A percentile compares a stretch with the other conserved stretches of the same genome.
phyloP scores from a whole-genome alignment of 768 basidiomycete species.

The Scleroderma citrinum region DNA sequence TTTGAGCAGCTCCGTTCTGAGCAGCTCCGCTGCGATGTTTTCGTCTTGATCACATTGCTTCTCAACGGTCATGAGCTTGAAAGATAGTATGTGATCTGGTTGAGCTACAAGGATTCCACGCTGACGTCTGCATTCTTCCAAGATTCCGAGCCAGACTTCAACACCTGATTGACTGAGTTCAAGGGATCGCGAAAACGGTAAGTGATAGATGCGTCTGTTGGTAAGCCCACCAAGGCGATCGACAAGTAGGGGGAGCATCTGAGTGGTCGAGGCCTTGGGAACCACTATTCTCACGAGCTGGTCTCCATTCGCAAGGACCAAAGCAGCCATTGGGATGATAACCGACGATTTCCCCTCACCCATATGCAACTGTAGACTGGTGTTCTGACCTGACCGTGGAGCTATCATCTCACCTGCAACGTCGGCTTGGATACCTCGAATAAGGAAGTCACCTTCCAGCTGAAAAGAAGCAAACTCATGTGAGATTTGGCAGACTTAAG shows the following conservation, averaged over 20 bases:
- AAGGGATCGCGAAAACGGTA: constrained; percentile 21
- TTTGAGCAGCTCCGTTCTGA: too few species aligned
- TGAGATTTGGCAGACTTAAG: too few species aligned
- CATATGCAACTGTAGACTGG: constrained; percentile 26
- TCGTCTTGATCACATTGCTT: not conserved
- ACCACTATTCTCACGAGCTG: constrained; percentile 23
- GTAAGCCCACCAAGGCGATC: constrained; percentile 19
- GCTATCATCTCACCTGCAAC: constrained; percentile 25
- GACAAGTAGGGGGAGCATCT: constrained; percentile 25
- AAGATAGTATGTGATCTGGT: constrained; percentile 29
- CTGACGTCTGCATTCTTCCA: constrained; percentile 11
- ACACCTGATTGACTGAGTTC: not conserved
- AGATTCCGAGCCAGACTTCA: not conserved
- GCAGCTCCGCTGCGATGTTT: not conserved
- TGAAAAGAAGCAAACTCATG: not conserved
- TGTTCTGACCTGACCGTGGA: constrained; percentile 14
- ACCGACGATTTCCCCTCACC: constrained; percentile 33
- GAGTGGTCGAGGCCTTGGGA: constrained; percentile 20
- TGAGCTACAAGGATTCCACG: constrained; percentile 24
- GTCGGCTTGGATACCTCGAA: constrained; percentile 16
- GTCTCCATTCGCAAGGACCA: constrained; percentile 18
- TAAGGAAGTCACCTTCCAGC: constrained; percentile 11
- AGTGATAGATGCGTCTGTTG: constrained; percentile 23
- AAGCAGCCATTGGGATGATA: constrained; percentile 21
- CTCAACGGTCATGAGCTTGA: constrained; percentile 20